phyloP scores from a whole-genome alignment of 2,329 filamentous ascomycete species.

The Talaromyces amestolkiae region DNA sequence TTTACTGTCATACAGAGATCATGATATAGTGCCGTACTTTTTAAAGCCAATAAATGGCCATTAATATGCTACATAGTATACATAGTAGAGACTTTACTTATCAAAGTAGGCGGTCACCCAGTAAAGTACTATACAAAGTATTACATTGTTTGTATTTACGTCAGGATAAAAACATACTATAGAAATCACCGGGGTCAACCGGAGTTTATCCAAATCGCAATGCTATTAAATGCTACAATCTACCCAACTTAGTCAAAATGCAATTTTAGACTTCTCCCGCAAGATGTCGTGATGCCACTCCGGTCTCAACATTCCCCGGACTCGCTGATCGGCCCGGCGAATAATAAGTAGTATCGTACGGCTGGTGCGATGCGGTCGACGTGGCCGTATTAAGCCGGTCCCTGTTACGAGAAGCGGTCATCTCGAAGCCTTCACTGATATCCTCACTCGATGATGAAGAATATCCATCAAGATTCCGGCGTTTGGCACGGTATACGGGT shows the following conservation, averaged over 20 bases:
- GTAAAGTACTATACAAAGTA: no score
- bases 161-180: no score
- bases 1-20: no score
- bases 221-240: background rate
- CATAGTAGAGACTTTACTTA: no score
- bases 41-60: no score
- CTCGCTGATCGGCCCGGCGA: background rate
- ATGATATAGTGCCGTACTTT: no score
- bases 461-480: constrained; percentile 35
- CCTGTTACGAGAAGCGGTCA: constrained; percentile 27
- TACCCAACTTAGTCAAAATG: background rate
- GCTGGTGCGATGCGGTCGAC: constrained; percentile 8
- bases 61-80: no score
- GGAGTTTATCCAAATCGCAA: background rate
- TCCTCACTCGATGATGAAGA: constrained; percentile 39
- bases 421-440: constrained; percentile 36
- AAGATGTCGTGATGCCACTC: background rate
- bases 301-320: constrained; percentile 4
- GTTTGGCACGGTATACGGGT: constrained; percentile 28
- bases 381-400: background rate
- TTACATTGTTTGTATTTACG: no score
- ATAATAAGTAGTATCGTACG: constrained; percentile 17
- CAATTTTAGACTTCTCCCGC: background rate
- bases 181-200: no score
- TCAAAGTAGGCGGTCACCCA: no score